Evolutionary conservation across 2,329 filamentous ascomycete genomes (phyloP).

Genomic region (Clarireedia hainanense): DNA sequence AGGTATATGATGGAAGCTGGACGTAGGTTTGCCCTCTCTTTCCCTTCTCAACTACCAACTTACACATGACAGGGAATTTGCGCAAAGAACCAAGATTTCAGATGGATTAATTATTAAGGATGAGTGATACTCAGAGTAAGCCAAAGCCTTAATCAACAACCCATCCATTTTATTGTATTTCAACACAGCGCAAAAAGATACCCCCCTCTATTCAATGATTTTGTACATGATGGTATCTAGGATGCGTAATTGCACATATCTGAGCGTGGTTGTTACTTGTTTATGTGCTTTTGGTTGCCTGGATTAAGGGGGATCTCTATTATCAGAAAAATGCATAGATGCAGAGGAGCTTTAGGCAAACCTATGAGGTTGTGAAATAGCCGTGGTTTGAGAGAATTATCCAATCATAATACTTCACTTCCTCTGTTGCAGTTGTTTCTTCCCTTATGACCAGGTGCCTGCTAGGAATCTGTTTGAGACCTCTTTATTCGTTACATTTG

Average conservation of each 20-base stretch:
- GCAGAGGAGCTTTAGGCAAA: too few species aligned
- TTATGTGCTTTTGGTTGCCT: not conserved
- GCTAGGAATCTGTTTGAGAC: too few species aligned
- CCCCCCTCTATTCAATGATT: slow-evolving; percentile 8
- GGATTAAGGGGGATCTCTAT: too few species aligned
- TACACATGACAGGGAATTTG: slow-evolving; percentile 49
- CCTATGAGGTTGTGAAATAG: too few species aligned
- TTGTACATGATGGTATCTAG: slow-evolving; percentile 5
- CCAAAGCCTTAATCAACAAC: too few species aligned
- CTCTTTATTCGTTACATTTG: too few species aligned
- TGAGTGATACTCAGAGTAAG: slow-evolving; percentile 8
- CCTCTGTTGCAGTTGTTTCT: too few species aligned
- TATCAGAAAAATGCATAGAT: too few species aligned
- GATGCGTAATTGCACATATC: not conserved
- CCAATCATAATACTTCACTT: too few species aligned
- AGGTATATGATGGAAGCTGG: slow-evolving; percentile 95
- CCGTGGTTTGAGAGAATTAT: too few species aligned
- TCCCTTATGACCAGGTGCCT: too few species aligned
- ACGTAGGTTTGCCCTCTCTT: slow-evolving; percentile 57
- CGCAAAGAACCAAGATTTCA: slow-evolving; percentile 52
- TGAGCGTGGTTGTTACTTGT: not conserved
- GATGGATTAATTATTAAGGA: slow-evolving; percentile 55
- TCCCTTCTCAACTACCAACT: not conserved
- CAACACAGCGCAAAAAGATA: slow-evolving; percentile 5
- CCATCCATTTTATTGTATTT: not conserved